Conservation (phyloP, 192 early-diverging fungal genomes). For the Chytriomyces confervae region DNA sequence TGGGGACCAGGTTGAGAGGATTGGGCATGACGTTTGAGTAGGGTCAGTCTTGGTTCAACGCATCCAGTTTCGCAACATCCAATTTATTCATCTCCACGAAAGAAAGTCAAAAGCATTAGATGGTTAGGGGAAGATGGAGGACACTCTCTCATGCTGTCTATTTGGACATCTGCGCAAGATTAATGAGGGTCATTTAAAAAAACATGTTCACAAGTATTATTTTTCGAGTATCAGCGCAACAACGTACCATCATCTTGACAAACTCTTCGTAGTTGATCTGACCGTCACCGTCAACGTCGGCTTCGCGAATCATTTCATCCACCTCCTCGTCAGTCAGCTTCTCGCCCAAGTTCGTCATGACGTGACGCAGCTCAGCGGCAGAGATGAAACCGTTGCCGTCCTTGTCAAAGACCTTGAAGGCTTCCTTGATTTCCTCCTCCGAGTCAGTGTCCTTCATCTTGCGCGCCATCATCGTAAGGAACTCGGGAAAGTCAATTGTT, state of each 20-base stretch:
- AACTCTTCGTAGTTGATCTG: constrained; percentile 92
- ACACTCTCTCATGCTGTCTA: too few relatives aligned
- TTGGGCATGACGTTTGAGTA: too few relatives aligned
- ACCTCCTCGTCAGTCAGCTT: constrained; percentile 80
- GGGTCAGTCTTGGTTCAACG: too few relatives aligned
- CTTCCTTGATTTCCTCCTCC: constrained; percentile 93
- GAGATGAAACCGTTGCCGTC: constrained; percentile 93
- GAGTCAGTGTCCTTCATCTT: constrained; percentile 85
- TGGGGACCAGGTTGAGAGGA: too few relatives aligned
- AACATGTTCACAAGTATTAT: background rate
- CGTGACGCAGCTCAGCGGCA: constrained; percentile 86
- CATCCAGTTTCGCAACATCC: too few relatives aligned
- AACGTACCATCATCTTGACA: constrained; percentile 67
- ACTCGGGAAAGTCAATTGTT: constrained; percentile 93
- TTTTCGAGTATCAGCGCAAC: background rate
- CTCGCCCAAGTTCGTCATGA: constrained; percentile 93
- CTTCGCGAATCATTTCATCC: constrained; percentile 61
- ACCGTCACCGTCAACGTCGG: constrained; percentile 83
- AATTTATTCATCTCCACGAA: too few relatives aligned
- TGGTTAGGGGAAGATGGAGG: too few relatives aligned
- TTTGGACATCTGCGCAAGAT: too few relatives aligned
- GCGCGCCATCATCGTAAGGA: constrained; percentile 91
- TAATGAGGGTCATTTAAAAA: too few relatives aligned
- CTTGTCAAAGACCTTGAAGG: constrained; percentile 98
- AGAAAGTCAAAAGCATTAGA: too few relatives aligned